Conservation (phyloP, 2,329 filamentous ascomycete genomes). For the Scedosporium apiospermum region DNA sequence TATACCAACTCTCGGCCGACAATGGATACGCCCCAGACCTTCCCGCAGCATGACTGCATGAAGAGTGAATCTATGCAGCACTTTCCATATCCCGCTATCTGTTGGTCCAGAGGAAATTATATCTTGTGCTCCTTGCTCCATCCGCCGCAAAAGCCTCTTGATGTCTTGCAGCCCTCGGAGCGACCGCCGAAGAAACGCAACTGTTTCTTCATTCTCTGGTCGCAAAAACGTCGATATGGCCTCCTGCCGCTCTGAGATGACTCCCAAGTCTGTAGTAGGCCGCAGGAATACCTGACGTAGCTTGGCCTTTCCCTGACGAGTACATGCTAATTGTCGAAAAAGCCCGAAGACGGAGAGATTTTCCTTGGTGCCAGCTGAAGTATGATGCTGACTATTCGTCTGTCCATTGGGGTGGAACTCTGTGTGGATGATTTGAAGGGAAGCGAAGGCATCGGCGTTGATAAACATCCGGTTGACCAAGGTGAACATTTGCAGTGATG, state of each 20-base stretch:
- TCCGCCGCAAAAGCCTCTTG: conserved; percentile 53
- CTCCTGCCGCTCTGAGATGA: conserved; percentile 63
- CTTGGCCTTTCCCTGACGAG: conserved; percentile 64
- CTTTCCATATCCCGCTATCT: conserved; percentile 59
- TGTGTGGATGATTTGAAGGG: conserved; percentile 75
- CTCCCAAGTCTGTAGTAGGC: conserved; percentile 57
- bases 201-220: conserved; percentile 52
- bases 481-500: conserved; percentile 64
- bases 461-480: conserved; percentile 63
- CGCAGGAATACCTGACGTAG: conserved; percentile 76
- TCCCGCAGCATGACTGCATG: not conserved
- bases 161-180: conserved; percentile 71
- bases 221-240: conserved; percentile 58
- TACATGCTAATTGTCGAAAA: conserved; percentile 65
- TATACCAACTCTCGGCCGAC: too few species aligned
- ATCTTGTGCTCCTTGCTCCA: conserved; percentile 67
- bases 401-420: conserved; percentile 78
- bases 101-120: conserved; percentile 40
- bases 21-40: not conserved
- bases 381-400: conserved; percentile 18
- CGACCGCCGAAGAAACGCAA: conserved; percentile 47
- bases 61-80: not conserved
- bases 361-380: conserved; percentile 56
- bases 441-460: conserved; percentile 68
- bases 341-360: conserved; percentile 76